Percentiles rank a stretch among this genome's conserved stretches.
Conservation (phyloP, 202 grass and related monocot species). For the Setaria italica region DNA sequence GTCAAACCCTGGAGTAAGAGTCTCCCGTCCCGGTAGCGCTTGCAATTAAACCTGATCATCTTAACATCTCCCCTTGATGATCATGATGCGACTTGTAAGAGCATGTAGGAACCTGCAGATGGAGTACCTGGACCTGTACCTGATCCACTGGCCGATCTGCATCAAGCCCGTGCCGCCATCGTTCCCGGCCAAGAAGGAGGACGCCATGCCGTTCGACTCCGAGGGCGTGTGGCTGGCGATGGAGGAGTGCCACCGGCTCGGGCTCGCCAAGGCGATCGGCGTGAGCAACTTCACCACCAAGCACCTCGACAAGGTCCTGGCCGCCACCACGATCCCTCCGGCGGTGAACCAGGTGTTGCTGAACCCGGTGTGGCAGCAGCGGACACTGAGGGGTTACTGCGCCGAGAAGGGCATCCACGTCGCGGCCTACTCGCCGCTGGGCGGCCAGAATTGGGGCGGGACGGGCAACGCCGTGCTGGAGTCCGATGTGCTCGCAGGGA, state of each 20-base stretch:
- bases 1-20: constrained; percentile 52
- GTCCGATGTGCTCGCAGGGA: constrained; percentile 62
- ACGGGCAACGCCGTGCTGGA: constrained; percentile 44
- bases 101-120: constrained; percentile 42
- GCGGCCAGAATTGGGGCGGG: constrained; percentile 45
- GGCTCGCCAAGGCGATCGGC: constrained; percentile 66
- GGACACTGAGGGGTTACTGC: constrained; percentile 51
- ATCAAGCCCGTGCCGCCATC: neutral
- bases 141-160: constrained; percentile 65
- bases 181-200: constrained; percentile 39
- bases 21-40: too few relatives aligned
- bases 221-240: constrained; percentile 63
- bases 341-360: constrained; percentile 83
- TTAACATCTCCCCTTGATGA: neutral
- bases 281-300: constrained; percentile 82
- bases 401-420: constrained; percentile 54
- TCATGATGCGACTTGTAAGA: neutral
- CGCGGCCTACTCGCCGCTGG: constrained; percentile 58
- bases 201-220: constrained; percentile 58
- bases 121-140: constrained; percentile 80
- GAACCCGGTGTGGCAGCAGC: constrained; percentile 70
- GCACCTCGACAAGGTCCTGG: constrained; percentile 55
- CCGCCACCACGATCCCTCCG: constrained; percentile 45
- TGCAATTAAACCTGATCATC: too few relatives aligned
- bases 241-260: constrained; percentile 78